A percentile compares a stretch with the other conserved stretches of the same genome.
These are phyloP conservation scores for Colletotrichum godetiae DNA, from an alignment of 2,329 filamentous ascomycete genomes.

Conservation along the genomic window DNA sequence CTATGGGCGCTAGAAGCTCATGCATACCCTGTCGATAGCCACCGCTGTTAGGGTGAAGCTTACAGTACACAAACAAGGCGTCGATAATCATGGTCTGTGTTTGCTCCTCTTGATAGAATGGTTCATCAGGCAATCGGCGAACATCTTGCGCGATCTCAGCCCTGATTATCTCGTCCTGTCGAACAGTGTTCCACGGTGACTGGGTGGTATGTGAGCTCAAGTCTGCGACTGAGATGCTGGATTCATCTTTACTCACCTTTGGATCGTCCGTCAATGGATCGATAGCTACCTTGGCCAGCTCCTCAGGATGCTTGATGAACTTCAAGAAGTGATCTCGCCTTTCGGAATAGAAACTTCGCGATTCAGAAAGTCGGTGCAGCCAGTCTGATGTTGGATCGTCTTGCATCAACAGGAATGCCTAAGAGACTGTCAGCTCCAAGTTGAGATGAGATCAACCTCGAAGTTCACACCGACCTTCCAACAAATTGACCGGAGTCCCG, in stretches of 20 bases:
- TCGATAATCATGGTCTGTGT: slow-evolving; percentile 88
- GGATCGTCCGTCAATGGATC: slow-evolving; percentile 90
- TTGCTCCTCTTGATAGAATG: slow-evolving; percentile 83
- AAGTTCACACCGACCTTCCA: slow-evolving; percentile 78
- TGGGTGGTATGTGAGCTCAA: slow-evolving; percentile 61
- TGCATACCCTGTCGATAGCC: slow-evolving; percentile 99
- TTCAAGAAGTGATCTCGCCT: slow-evolving; percentile 80
- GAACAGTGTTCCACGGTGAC: slow-evolving; percentile 92
- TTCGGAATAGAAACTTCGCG: slow-evolving; percentile 79
- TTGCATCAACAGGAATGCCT: slow-evolving; percentile 86
- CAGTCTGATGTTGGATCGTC: slow-evolving; percentile 74
- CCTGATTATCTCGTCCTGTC: slow-evolving; percentile 84
- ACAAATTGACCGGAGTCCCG: slow-evolving; percentile 85
- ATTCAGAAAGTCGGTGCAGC: slow-evolving; percentile 73
- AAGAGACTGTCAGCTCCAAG: slow-evolving; percentile 31
- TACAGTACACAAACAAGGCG: slow-evolving; percentile 94
- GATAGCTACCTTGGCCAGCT: slow-evolving; percentile 74
- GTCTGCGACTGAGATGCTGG: background rate
- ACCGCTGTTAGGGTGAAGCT: slow-evolving; percentile 85
- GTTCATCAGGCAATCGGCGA: slow-evolving; percentile 89
- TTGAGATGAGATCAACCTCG: background rate
- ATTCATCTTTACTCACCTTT: slow-evolving; percentile 52
- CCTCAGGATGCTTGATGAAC: slow-evolving; percentile 86
- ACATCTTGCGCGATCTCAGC: slow-evolving; percentile 96
- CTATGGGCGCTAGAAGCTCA: slow-evolving; percentile 88